A percentile compares a stretch with the other conserved stretches of the same genome.
Evolutionary conservation across 768 basidiomycete genomes (phyloP).

Genomic region (Daedaleopsis sinensis): DNA sequence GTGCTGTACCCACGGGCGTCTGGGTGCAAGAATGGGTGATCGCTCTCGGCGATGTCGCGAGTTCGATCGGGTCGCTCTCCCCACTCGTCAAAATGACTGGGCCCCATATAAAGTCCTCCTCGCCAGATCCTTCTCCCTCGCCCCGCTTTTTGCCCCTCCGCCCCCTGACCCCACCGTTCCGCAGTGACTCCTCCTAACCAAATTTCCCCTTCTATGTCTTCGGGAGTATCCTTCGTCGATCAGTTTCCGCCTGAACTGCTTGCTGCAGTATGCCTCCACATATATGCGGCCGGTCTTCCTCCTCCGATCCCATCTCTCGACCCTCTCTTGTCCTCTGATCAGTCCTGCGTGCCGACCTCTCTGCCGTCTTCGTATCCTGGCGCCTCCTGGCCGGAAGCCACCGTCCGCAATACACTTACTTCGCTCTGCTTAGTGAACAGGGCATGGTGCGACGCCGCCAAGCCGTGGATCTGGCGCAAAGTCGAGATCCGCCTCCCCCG

Average conservation of each 20-base stretch:
- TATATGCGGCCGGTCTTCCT: constrained; percentile 67
- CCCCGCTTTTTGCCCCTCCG: neutral
- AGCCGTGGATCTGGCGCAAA: constrained; percentile 85
- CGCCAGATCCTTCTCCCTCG: neutral
- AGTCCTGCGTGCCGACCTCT: constrained; percentile 51
- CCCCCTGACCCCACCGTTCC: neutral
- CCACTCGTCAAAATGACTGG: constrained; percentile 5
- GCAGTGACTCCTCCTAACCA: neutral
- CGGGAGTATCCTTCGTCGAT: constrained; percentile 28
- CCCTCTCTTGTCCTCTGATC: constrained; percentile 55
- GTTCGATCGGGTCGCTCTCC: constrained; percentile 4
- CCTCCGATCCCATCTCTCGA: constrained; percentile 64
- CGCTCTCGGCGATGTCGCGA: constrained; percentile 18
- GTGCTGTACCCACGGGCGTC: neutral
- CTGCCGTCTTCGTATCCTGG: constrained; percentile 78
- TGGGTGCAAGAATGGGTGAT: neutral
- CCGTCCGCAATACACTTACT: constrained; percentile 65
- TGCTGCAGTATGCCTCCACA: constrained; percentile 69
- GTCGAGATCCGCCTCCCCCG: constrained; percentile 83
- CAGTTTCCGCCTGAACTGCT: constrained; percentile 76
- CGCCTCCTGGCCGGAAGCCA: constrained; percentile 67
- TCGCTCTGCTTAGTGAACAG: constrained; percentile 78
- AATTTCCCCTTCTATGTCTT: constrained; percentile 5
- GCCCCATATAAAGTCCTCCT: constrained; percentile 4
- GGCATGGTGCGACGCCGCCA: constrained; percentile 81